Evolutionary conservation across 495 filamentous ascomycete genomes (phyloP).

Genomic region (Aspergillus sparsus): DNA sequence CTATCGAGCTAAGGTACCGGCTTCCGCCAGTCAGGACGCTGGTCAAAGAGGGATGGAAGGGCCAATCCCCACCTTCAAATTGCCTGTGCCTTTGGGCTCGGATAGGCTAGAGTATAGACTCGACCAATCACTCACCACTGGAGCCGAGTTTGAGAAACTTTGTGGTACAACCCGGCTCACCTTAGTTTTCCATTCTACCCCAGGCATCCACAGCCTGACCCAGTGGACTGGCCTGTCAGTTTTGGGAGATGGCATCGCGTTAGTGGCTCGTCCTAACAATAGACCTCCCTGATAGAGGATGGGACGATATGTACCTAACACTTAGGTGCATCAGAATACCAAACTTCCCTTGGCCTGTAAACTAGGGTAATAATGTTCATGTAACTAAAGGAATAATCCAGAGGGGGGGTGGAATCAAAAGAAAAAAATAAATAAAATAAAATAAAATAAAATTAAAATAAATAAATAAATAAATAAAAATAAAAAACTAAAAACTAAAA

Average conservation of each 20-base stretch:
- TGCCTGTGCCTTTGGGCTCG: no score
- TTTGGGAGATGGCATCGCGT: conserved; percentile 9
- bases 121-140: neutral
- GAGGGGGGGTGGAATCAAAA: neutral
- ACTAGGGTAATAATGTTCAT: conserved; percentile 8
- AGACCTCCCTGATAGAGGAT: conserved; percentile 10
- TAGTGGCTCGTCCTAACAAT: conserved; percentile 8
- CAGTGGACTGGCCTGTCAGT: conserved; percentile 16
- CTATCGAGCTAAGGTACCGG: no score
- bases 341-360: conserved; percentile 11
- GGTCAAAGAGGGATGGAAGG: no score
- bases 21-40: neutral
- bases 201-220: conserved; percentile 9
- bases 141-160: conserved; percentile 5
- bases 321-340: conserved; percentile 7
- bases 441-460: conserved; percentile 1
- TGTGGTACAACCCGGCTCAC: conserved; percentile 20
- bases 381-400: neutral
- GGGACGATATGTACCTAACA: conserved; percentile 16
- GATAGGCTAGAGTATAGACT: no score
- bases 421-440: neutral
- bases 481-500: neutral
- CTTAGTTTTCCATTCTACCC: conserved; percentile 20
- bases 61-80: no score
- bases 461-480: no score